Conservation (phyloP, 2,329 filamentous ascomycete genomes). For the Aspergillus puulaauensis region DNA sequence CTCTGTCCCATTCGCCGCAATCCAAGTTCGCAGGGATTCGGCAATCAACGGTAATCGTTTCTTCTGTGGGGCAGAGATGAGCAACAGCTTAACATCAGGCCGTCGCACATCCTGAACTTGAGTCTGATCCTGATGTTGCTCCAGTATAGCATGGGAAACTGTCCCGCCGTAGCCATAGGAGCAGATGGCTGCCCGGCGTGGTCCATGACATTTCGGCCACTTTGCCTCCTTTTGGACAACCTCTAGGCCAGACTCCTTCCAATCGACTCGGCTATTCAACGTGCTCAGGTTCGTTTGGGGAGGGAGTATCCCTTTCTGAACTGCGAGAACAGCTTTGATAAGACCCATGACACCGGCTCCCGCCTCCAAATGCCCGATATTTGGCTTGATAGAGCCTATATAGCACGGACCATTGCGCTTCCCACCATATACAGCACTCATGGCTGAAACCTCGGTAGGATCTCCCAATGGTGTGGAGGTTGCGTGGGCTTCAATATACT, state of each 20-base stretch:
- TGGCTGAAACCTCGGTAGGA: constrained; percentile 19
- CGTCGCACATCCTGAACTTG: background rate
- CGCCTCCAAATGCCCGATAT: constrained; percentile 33
- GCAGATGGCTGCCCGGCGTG: constrained; percentile 29
- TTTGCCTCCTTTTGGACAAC: constrained; percentile 22
- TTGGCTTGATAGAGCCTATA: constrained; percentile 34
- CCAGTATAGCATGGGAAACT: background rate
- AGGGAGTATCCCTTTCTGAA: constrained; percentile 22
- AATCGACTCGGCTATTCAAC: constrained; percentile 34
- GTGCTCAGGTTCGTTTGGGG: constrained; percentile 37
- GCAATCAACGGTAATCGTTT: background rate
- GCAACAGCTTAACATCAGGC: background rate
- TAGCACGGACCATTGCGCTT: constrained; percentile 20
- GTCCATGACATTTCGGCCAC: constrained; percentile 17
- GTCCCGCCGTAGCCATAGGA: constrained; percentile 23
- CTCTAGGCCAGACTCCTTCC: constrained; percentile 23
- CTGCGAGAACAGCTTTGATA: constrained; percentile 27
- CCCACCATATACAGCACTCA: constrained; percentile 15
- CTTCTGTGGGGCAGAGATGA: background rate
- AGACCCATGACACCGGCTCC: constrained; percentile 27
- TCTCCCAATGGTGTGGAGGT: constrained; percentile 24
- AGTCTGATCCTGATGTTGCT: background rate
- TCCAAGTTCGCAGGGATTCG: background rate
- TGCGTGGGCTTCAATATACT: constrained; percentile 24
- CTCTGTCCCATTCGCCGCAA: background rate